Evolutionary conservation across 495 filamentous ascomycete species (phyloP).

Genomic region (Aspergillus egyptiacus): DNA sequence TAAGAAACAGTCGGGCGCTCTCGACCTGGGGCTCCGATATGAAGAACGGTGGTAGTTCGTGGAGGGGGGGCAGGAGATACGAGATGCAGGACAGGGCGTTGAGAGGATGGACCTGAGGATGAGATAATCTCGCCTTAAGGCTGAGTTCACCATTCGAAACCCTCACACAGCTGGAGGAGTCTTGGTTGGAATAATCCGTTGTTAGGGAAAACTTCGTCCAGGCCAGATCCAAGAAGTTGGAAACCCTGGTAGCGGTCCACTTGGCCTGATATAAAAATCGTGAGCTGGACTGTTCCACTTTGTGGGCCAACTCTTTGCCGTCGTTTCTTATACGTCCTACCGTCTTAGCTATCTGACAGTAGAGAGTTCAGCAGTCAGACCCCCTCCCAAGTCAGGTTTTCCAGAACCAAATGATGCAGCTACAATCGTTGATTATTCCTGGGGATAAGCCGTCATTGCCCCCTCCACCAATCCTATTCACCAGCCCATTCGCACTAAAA

Average conservation of each 20-base stretch:
- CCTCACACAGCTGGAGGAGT: neutral
- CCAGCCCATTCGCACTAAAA: slow-evolving; percentile 1
- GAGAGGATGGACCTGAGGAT: too few species aligned
- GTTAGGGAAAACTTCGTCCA: slow-evolving; percentile 1
- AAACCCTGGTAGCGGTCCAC: neutral
- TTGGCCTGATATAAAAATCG: neutral
- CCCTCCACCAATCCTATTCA: neutral
- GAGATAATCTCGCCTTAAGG: slow-evolving; percentile 4
- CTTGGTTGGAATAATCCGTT: too few species aligned
- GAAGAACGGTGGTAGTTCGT: neutral
- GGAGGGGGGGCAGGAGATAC: neutral
- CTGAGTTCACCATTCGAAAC: neutral
- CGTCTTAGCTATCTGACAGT: too few species aligned
- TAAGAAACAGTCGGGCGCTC: neutral
- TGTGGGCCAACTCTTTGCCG: too few species aligned
- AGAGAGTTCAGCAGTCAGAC: too few species aligned
- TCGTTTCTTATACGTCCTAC: too few species aligned
- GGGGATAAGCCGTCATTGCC: too few species aligned
- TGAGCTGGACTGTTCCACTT: too few species aligned
- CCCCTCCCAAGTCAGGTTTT: too few species aligned
- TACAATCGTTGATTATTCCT: too few species aligned
- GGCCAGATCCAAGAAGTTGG: neutral
- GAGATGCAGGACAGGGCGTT: neutral
- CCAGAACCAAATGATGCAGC: too few species aligned
- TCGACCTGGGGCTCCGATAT: neutral